These are phyloP conservation scores for Diacronema lutheri DNA, from an alignment of 78 protist genomes.

Conservation along the genomic window DNA sequence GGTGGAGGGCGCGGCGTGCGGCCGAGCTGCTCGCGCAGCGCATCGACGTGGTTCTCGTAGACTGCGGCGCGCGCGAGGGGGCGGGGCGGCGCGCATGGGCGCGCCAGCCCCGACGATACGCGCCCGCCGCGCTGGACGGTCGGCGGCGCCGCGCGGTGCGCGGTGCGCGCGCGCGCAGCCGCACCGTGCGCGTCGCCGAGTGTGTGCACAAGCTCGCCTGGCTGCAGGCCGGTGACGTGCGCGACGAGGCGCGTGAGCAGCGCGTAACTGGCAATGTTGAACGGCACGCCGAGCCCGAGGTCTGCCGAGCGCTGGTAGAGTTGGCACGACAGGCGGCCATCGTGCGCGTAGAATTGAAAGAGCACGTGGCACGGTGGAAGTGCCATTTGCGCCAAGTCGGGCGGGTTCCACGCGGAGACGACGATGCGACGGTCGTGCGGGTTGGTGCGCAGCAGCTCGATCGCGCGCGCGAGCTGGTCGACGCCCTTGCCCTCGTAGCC, in stretches of 20 bases:
- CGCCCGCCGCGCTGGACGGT: too few species aligned
- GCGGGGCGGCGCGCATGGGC: background rate
- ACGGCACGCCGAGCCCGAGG: conserved; percentile 90
- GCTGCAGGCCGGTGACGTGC: conserved; percentile 64
- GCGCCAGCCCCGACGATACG: background rate
- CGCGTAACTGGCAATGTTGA: conserved; percentile 90
- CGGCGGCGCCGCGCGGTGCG: conserved; percentile 20
- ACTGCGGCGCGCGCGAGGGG: background rate
- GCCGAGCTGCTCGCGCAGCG: conserved; percentile 64
- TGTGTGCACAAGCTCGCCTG: conserved; percentile 79
- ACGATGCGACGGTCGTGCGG: conserved; percentile 80
- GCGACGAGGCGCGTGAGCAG: conserved; percentile 74
- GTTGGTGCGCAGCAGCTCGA: conserved; percentile 56
- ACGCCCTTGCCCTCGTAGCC: conserved; percentile 75
- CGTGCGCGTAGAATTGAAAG: conserved; percentile 67
- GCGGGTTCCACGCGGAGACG: conserved; percentile 89
- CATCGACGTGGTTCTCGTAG: conserved; percentile 80
- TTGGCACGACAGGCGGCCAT: conserved; percentile 67
- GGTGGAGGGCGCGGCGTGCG: conserved; percentile 58
- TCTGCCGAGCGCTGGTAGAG: conserved; percentile 54
- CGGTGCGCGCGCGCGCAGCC: background rate
- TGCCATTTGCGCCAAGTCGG: conserved; percentile 77
- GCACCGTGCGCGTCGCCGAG: conserved; percentile 85
- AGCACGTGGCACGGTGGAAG: conserved; percentile 92
- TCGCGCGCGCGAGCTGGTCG: conserved; percentile 66